Base-by-base conservation (phyloP, 2,329 filamentous ascomycete species). In the Monilinia vaccinii-corymbosi region DNA sequence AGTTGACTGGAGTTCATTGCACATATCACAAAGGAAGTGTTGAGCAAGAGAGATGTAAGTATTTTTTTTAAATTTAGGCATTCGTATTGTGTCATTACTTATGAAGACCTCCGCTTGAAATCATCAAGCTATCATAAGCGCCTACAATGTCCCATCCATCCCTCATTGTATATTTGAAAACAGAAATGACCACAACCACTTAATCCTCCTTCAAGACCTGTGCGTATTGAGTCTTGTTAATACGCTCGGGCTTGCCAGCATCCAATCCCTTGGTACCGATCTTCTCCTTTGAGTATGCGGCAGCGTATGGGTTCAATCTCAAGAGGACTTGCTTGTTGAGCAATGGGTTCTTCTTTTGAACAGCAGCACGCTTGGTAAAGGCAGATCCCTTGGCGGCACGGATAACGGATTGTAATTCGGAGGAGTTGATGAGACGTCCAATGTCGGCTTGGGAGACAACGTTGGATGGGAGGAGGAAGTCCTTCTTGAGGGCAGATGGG, bases 301-400 rank as follows among this genome's bases (percentile, higher is more conserved):
- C 82, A 71, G 94, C 93, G 80, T 99, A 99, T 67, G 94, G 94
- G 88, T 99, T 99, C 78, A 99, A 89, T 73, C 94, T 89, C 75
- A 99, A 89, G 79, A 97, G 85, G 70, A 99, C 88, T 85, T 97
- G 94, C 86, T 91, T 96, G 89, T 99, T 99, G 80, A 83, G 84
- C 71, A 99, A 91, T 74, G 94, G 94, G 86, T 99, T 99, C 92
- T 97, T 97, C 91, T 99, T 99, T 86, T 97, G 93, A 70, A 96
- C 91, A 74, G 83, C 80, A 70, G 82, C 80, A 75, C 94, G 90
- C 86, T 97, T 97, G 79, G 91, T 95, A 75, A 86, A 79, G 74
- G 91, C 85, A 71, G 88, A 85, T 72, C 94, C 94, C 84, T 92
- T 94, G 78, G 92, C 91, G 64, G 88, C 91, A 72, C 89, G 87